Evolutionary conservation across 2,329 filamentous ascomycete genomes (phyloP).

Genomic region (Rugonectria rugulosa): DNA sequence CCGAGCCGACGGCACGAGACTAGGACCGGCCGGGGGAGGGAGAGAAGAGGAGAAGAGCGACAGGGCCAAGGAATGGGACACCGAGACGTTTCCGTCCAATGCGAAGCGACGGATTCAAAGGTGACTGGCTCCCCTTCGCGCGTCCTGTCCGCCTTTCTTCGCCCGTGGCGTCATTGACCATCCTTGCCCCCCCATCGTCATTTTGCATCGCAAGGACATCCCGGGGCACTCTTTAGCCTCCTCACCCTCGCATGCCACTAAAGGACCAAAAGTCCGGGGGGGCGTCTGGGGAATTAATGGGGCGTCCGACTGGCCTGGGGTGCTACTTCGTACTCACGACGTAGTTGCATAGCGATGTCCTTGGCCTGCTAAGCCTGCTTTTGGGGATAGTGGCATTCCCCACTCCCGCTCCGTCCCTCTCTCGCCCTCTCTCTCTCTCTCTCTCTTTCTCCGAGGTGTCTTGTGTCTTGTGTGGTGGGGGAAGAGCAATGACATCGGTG

Average conservation of each 20-base stretch:
- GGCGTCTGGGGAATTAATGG: conserved; percentile 17
- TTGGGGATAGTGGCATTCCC: conserved; percentile 7
- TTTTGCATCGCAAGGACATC: conserved; percentile 3
- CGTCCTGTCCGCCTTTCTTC: background rate
- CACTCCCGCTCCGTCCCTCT: too few species aligned
- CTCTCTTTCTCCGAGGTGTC: too few species aligned
- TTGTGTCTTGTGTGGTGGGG: background rate
- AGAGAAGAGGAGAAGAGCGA: too few species aligned
- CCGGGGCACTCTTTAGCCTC: background rate
- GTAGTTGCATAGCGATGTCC: too few species aligned
- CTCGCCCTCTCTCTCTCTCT: too few species aligned
- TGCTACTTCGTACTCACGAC: too few species aligned
- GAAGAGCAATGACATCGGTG: conserved; percentile 15
- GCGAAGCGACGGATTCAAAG: background rate
- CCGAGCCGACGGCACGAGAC: background rate
- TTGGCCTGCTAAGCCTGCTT: too few species aligned
- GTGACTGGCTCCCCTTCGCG: too few species aligned
- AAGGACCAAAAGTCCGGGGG: conserved; percentile 2
- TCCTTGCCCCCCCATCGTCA: too few species aligned
- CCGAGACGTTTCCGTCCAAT: too few species aligned
- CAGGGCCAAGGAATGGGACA: background rate
- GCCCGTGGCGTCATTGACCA: conserved; percentile 11
- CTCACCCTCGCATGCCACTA: background rate
- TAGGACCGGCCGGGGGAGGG: too few species aligned
- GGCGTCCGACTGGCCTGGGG: background rate